phyloP scores from a whole-genome alignment of 2,329 filamentous ascomycete genomes.

The Talaromyces sp. region DNA sequence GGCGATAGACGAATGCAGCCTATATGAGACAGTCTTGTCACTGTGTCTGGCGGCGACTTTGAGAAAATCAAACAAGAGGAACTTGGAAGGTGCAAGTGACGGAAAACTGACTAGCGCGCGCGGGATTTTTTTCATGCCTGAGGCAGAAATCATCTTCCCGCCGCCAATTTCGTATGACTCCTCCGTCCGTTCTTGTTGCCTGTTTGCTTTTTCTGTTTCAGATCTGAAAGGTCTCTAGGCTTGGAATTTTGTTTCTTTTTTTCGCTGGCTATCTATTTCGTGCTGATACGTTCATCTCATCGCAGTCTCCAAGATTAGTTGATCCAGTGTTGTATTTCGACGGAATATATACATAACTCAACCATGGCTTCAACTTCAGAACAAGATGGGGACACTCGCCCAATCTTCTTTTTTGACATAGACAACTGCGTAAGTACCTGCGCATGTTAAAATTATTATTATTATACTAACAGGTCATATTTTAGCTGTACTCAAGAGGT shows the following conservation, averaged over 20 bases:
- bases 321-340: not conserved
- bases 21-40: not conserved
- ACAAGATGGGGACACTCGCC: constrained; percentile 36
- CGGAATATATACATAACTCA: not conserved
- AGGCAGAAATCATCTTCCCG: not conserved
- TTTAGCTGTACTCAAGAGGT: constrained; percentile 79
- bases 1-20: not conserved
- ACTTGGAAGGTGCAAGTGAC: not conserved
- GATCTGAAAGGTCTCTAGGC: not conserved
- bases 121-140: not conserved
- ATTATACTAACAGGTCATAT: not conserved
- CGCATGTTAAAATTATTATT: not conserved
- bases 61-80: not conserved
- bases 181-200: not conserved
- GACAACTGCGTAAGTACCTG: constrained; percentile 74
- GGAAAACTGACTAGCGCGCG: not conserved
- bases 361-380: constrained; percentile 4
- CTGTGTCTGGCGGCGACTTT: not conserved
- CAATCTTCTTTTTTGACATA: constrained; percentile 80
- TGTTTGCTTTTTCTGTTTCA: not conserved
- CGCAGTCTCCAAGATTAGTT: not conserved
- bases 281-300: not conserved
- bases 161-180: constrained; percentile 1
- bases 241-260: not conserved
- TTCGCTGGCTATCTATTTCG: not conserved